Percentiles rank a stretch among this genome's conserved stretches.
Evolutionary conservation across 345 rosid species (phyloP).

Genomic region (Excoecaria cochinchinensis): DNA sequence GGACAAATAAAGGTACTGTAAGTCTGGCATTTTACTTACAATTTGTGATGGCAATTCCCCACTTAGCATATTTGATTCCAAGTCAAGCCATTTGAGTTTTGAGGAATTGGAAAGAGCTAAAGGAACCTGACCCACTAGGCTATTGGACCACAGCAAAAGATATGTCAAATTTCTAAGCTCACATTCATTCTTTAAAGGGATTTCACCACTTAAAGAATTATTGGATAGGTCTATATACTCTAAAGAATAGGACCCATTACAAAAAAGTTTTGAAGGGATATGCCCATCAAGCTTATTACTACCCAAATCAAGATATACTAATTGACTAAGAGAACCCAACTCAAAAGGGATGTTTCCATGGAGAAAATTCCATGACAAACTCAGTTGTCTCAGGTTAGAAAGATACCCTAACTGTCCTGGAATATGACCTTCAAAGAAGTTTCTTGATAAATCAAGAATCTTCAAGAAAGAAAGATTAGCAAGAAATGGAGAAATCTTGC

Average conservation of each 20-base stretch:
- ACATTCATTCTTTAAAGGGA: constrained; percentile 54
- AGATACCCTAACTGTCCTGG: constrained; percentile 65
- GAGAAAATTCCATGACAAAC: constrained; percentile 66
- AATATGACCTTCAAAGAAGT: constrained; percentile 60
- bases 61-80: constrained; percentile 63
- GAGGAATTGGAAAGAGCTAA: constrained; percentile 60
- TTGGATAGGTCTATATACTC: constrained; percentile 77
- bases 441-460: constrained; percentile 72
- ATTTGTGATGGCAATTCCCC: constrained; percentile 76
- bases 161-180: constrained; percentile 50
- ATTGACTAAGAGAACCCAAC: constrained; percentile 45
- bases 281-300: constrained; percentile 54
- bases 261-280: constrained; percentile 57
- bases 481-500: constrained; percentile 60
- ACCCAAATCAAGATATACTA: constrained; percentile 61
- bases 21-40: constrained; percentile 49
- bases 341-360: constrained; percentile 60
- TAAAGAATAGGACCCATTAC: constrained; percentile 53
- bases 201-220: constrained; percentile 62
- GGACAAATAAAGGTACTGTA: constrained; percentile 81
- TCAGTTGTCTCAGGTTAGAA: constrained; percentile 47
- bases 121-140: constrained; percentile 56
- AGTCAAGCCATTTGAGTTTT: constrained; percentile 73
- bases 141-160: constrained; percentile 84
- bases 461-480: constrained; percentile 58